phyloP scores from a whole-genome alignment of 306 rosid species.

The Sicyos edulis region DNA sequence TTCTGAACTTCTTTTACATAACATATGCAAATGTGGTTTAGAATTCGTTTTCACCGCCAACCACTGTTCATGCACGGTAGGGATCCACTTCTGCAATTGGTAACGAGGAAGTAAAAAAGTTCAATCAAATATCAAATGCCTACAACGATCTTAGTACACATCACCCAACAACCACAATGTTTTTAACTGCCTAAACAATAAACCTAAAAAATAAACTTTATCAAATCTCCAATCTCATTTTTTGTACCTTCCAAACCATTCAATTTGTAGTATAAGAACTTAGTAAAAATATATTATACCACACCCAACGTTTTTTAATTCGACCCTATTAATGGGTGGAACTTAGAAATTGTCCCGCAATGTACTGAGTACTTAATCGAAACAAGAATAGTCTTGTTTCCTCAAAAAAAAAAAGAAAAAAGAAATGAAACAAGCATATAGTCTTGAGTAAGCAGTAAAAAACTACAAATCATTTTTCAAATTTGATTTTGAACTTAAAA shows the following conservation, averaged over 20 bases:
- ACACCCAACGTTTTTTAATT: background rate
- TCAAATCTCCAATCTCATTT: background rate
- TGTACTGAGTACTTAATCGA: no score
- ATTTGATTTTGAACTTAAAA: background rate
- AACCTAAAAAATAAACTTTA: background rate
- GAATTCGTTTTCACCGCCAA: constrained; percentile 43
- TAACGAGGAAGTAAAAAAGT: background rate
- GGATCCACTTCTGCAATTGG: constrained; percentile 66
- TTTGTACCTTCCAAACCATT: background rate
- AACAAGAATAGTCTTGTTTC: no score
- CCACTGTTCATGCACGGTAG: constrained; percentile 57
- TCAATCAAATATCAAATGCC: background rate
- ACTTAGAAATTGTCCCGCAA: background rate
- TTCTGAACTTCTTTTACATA: constrained; percentile 50
- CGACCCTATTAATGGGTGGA: background rate
- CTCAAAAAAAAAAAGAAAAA: no score
- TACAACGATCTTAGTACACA: background rate
- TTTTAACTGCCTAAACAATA: constrained; percentile 4
- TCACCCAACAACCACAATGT: background rate
- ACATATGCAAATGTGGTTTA: constrained; percentile 54
- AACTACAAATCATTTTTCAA: background rate
- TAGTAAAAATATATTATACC: background rate
- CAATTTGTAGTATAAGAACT: background rate
- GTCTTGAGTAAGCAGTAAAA: background rate
- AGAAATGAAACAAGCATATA: background rate